A percentile compares a stretch with the other conserved stretches of the same genome.
phyloP scores from a whole-genome alignment of 2,329 filamentous ascomycete species.

The Blumeria hordei region DNA sequence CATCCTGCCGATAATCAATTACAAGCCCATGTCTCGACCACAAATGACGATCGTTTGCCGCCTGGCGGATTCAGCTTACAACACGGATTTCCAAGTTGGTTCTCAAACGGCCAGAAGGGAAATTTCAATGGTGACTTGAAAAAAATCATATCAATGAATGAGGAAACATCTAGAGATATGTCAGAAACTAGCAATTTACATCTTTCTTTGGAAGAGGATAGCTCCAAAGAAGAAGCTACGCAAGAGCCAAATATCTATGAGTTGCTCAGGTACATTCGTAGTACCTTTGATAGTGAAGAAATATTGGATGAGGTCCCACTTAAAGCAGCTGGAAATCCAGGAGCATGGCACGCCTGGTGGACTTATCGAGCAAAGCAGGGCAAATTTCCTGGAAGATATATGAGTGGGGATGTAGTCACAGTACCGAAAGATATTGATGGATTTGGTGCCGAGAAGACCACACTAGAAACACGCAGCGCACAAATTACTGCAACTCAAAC shows the following conservation, averaged over 20 bases:
- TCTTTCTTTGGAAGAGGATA: background rate
- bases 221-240: background rate
- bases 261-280: conserved; percentile 58
- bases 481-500: background rate
- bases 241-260: conserved; percentile 28
- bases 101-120: conserved; percentile 24
- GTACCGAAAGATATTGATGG: background rate
- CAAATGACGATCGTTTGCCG: conserved; percentile 59
- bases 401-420: background rate
- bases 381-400: conserved; percentile 14
- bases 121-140: background rate
- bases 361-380: conserved; percentile 33
- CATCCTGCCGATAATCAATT: conserved; percentile 61
- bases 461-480: background rate
- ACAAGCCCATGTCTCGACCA: conserved; percentile 56
- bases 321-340: conserved; percentile 65
- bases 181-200: background rate
- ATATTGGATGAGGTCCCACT: conserved; percentile 60
- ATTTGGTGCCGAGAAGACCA: background rate
- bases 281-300: conserved; percentile 53
- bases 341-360: conserved; percentile 86
- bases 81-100: conserved; percentile 83
- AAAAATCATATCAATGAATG: background rate
- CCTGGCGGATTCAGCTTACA: conserved; percentile 77
- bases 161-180: background rate